Conservation (phyloP, 306 rosid genomes). For the Cicer judaicum region DNA sequence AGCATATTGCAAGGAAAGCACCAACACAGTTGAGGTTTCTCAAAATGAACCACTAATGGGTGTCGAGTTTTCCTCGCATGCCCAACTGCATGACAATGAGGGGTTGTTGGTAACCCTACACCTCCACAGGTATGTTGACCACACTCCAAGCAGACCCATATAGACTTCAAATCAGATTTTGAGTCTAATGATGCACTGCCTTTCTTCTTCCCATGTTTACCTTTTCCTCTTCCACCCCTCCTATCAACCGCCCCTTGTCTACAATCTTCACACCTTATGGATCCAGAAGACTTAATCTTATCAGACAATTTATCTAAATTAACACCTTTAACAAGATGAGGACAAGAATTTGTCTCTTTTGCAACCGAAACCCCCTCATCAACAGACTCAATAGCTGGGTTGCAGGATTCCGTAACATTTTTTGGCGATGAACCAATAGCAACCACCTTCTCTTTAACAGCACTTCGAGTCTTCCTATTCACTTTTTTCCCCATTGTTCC, state of each 20-base stretch:
- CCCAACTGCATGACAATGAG: conserved; percentile 63
- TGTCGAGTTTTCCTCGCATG: conserved; percentile 79
- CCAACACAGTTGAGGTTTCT: conserved; percentile 84
- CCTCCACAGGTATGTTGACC: conserved; percentile 87
- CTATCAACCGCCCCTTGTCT: conserved; percentile 65
- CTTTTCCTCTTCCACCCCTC: conserved; percentile 69
- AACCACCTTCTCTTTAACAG: conserved; percentile 63
- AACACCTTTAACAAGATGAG: conserved; percentile 76
- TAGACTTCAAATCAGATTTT: conserved; percentile 65
- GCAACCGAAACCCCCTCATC: conserved; percentile 53
- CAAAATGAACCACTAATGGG: conserved; percentile 64
- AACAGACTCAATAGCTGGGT: conserved; percentile 47
- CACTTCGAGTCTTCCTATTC: conserved; percentile 67
- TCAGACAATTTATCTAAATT: conserved; percentile 57
- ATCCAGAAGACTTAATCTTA: conserved; percentile 59
- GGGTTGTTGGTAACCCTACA: conserved; percentile 73
- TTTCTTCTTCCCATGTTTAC: conserved; percentile 79
- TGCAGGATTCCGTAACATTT: conserved; percentile 45
- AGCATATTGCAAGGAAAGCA: conserved; percentile 77
- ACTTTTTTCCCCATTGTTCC: conserved; percentile 87
- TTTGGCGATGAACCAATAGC: conserved; percentile 45
- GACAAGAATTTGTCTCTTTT: conserved; percentile 65
- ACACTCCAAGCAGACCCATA: conserved; percentile 94
- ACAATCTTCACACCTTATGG: conserved; percentile 74
- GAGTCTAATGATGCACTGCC: conserved; percentile 60